phyloP scores from a whole-genome alignment of 129 eudicot species.

The Dittrichia graveolens region DNA sequence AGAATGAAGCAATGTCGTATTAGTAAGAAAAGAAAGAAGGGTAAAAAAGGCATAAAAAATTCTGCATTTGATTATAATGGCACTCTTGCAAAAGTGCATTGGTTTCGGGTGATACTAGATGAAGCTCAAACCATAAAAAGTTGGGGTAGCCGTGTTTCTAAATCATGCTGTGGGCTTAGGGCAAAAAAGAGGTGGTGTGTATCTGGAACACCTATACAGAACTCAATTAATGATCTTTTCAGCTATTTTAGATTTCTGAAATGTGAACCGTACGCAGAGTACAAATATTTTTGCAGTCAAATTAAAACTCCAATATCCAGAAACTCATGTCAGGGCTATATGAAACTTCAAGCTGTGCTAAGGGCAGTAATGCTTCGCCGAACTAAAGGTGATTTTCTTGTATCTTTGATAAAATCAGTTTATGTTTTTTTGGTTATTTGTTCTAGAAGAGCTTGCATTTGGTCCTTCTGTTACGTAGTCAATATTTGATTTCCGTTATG shows the following conservation, averaged over 20 bases:
- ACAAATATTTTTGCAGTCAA: conserved; percentile 54
- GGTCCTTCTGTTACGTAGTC: too few species aligned
- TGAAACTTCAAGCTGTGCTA: conserved; percentile 79
- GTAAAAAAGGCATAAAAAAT: conserved; percentile 51
- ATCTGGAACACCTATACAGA: conserved; percentile 96
- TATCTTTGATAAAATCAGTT: background rate
- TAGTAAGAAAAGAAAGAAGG: conserved; percentile 65
- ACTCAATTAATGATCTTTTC: conserved; percentile 80
- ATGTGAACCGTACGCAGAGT: conserved; percentile 69
- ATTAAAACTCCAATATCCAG: conserved; percentile 71
- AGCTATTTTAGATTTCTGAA: conserved; percentile 89
- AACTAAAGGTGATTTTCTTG: conserved; percentile 76
- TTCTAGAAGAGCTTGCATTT: too few species aligned
- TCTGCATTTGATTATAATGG: conserved; percentile 63
- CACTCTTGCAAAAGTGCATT: conserved; percentile 76
- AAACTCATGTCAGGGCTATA: conserved; percentile 66
- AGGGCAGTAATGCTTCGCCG: conserved; percentile 91
- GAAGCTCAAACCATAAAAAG: conserved; percentile 96
- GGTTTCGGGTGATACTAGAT: conserved; percentile 87
- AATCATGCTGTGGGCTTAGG: conserved; percentile 89
- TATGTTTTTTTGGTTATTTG: background rate
- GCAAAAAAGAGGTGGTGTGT: conserved; percentile 95
- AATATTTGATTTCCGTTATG: too few species aligned
- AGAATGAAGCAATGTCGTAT: conserved; percentile 43
- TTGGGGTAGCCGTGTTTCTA: conserved; percentile 81